phyloP scores from a whole-genome alignment of 2,329 filamentous ascomycete genomes.

The Blastomyces percursus region DNA sequence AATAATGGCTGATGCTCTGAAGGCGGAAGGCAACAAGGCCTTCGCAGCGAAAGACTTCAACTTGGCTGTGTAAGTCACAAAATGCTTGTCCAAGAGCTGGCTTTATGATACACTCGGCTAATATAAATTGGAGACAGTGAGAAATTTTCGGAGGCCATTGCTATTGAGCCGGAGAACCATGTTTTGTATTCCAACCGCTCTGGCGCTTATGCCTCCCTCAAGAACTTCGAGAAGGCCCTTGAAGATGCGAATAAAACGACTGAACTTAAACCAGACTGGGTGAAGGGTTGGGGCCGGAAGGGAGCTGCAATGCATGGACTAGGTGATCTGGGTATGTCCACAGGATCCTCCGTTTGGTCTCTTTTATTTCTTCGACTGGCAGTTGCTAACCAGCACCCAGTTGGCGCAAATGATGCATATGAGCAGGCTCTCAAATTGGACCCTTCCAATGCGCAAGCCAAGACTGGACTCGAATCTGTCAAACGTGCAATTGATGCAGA shows the following conservation, averaged over 20 bases:
- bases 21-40: constrained; percentile 96
- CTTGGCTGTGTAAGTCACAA: constrained; percentile 72
- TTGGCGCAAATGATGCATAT: constrained; percentile 79
- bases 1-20: constrained; percentile 66
- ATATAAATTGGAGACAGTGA: constrained; percentile 46
- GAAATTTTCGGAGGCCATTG: constrained; percentile 90
- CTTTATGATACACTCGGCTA: neutral
- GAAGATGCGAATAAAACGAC: constrained; percentile 88
- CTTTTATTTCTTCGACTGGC: constrained; percentile 8
- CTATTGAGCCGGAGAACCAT: constrained; percentile 77
- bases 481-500: constrained; percentile 79
- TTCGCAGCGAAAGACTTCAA: constrained; percentile 96
- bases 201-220: constrained; percentile 74
- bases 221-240: constrained; percentile 73
- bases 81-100: neutral
- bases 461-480: constrained; percentile 74
- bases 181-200: constrained; percentile 98
- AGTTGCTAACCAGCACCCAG: constrained; percentile 22
- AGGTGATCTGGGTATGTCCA: constrained; percentile 59
- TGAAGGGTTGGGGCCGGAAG: constrained; percentile 91
- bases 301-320: constrained; percentile 81
- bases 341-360: neutral
- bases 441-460: constrained; percentile 81
- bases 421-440: constrained; percentile 91
- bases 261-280: constrained; percentile 93